A percentile compares a stretch with the other conserved stretches of the same genome.
These are phyloP conservation scores for Eurotiales sp. DNA, from an alignment of 2,329 filamentous ascomycete genomes.

Conservation along the genomic window DNA sequence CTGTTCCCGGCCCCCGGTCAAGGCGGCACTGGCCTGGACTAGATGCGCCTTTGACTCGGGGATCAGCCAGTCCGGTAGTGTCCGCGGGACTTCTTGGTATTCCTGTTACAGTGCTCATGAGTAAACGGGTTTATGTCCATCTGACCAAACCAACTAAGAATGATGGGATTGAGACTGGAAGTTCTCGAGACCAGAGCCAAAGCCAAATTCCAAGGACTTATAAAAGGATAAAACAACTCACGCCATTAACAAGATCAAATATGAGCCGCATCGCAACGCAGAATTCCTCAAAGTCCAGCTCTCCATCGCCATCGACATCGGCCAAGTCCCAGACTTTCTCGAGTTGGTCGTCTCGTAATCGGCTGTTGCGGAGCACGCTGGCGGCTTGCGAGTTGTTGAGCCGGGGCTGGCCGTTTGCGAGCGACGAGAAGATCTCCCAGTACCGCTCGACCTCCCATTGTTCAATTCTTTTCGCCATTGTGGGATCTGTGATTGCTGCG, in stretches of 20 bases:
- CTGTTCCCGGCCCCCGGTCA: slow-evolving; percentile 72
- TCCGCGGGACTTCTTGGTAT: slow-evolving; percentile 79
- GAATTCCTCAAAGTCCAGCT: slow-evolving; percentile 98
- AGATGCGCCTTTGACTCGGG: slow-evolving; percentile 92
- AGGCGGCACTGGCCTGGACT: slow-evolving; percentile 74
- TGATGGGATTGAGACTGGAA: too few species aligned
- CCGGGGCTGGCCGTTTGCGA: slow-evolving; percentile 60
- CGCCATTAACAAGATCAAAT: slow-evolving; percentile 94
- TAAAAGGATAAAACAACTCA: slow-evolving; percentile 43
- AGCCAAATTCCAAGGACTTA: not conserved
- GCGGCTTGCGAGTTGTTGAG: slow-evolving; percentile 68
- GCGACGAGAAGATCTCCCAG: slow-evolving; percentile 73
- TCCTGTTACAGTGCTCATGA: slow-evolving; percentile 55
- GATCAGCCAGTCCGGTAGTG: slow-evolving; percentile 91
- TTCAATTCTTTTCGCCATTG: slow-evolving; percentile 53
- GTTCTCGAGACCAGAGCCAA: too few species aligned
- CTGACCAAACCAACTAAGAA: too few species aligned
- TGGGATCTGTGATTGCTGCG: slow-evolving; percentile 2
- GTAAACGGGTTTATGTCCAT: not conserved
- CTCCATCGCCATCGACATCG: slow-evolving; percentile 95
- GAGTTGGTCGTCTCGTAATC: slow-evolving; percentile 75
- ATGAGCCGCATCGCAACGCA: slow-evolving; percentile 98
- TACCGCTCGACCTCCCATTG: slow-evolving; percentile 73
- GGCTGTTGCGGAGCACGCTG: slow-evolving; percentile 68
- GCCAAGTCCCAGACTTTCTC: slow-evolving; percentile 96